Conservation (phyloP, 1,284 basidiomycete species). For the Phylloporus gajari region DNA sequence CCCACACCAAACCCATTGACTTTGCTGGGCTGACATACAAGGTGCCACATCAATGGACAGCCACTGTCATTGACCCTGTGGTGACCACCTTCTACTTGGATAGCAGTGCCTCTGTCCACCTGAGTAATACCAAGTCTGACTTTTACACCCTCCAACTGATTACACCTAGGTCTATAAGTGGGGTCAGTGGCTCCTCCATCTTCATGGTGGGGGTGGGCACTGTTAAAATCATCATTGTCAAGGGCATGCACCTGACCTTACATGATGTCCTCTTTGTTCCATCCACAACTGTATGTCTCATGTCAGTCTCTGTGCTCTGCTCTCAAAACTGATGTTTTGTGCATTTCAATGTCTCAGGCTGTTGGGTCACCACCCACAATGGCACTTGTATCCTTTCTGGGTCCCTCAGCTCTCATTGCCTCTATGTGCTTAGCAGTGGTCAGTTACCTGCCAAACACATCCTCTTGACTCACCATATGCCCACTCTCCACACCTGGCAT, state of each 20-base stretch:
- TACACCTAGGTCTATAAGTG: too few species aligned
- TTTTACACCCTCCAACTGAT: too few species aligned
- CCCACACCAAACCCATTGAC: too few species aligned
- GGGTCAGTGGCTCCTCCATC: too few species aligned
- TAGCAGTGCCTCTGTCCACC: too few species aligned
- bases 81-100: too few species aligned
- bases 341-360: neutral
- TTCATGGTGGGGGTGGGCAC: neutral
- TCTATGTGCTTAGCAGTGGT: neutral
- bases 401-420: neutral
- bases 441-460: neutral
- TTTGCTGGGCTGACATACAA: too few species aligned
- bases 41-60: too few species aligned
- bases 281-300: neutral
- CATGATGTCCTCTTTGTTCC: neutral
- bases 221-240: neutral
- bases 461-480: neutral
- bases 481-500: neutral
- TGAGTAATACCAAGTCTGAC: too few species aligned
- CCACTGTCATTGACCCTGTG: too few species aligned
- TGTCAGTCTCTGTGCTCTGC: neutral
- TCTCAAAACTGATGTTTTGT: too few species aligned
- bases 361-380: neutral
- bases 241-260: neutral
- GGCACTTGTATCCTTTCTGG: neutral